phyloP scores from a whole-genome alignment of 228 moss, liverwort and hornwort species.

The Sphagnum fallax region DNA sequence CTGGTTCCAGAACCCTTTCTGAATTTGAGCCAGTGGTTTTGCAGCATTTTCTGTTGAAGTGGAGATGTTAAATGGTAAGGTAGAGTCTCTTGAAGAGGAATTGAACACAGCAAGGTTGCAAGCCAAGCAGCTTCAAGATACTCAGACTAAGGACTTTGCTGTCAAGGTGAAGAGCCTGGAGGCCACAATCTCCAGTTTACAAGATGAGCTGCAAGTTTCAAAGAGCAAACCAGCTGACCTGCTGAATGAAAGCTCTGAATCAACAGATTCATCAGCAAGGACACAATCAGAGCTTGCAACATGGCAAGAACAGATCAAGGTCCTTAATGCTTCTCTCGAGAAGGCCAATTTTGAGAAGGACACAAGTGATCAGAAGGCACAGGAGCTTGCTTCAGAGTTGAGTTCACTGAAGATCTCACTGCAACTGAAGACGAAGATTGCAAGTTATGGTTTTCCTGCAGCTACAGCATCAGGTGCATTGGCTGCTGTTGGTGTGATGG shows the following conservation, averaged over 20 bases:
- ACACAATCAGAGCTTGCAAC: constrained; percentile 12
- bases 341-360: constrained; percentile 22
- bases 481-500: constrained; percentile 37
- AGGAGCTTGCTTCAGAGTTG: constrained; percentile 23
- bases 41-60: not conserved
- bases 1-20: too few species aligned
- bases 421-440: constrained; percentile 26
- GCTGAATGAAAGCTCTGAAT: not conserved
- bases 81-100: not conserved
- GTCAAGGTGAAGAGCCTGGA: constrained; percentile 24
- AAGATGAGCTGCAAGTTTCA: not conserved
- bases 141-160: not conserved
- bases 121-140: not conserved
- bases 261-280: not conserved
- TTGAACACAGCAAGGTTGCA: not conserved
- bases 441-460: constrained; percentile 37
- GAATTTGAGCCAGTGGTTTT: not conserved
- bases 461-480: constrained; percentile 48
- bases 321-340: constrained; percentile 38
- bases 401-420: constrained; percentile 19
- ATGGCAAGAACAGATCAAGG: constrained; percentile 38
- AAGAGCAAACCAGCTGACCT: not conserved
- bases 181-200: constrained; percentile 6
- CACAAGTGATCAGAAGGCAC: constrained; percentile 22
- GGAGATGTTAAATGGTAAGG: not conserved